These are phyloP conservation scores for Oxytropis ochrocephala DNA, from an alignment of 306 rosid species.

Conservation along the genomic window DNA sequence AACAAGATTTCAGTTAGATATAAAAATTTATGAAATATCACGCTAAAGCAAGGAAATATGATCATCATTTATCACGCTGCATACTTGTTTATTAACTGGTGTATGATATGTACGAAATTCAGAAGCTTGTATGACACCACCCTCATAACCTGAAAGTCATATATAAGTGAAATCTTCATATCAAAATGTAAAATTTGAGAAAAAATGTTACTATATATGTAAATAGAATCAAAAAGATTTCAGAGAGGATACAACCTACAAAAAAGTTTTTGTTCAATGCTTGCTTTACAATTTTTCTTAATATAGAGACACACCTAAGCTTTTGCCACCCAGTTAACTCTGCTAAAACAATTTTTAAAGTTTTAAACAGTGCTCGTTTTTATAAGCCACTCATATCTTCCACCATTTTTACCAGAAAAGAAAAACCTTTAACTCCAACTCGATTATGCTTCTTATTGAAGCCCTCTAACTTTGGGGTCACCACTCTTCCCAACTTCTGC, in stretches of 20 bases:
- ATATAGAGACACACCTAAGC: not conserved
- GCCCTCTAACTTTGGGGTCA: not conserved
- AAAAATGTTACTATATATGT: not conserved
- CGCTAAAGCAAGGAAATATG: slow-evolving; percentile 14
- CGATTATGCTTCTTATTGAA: not conserved
- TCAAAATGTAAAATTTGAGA: slow-evolving; percentile 12
- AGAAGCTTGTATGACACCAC: slow-evolving; percentile 76
- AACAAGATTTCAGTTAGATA: slow-evolving; percentile 28
- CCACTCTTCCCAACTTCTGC: not conserved
- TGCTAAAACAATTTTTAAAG: not conserved
- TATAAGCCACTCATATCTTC: not conserved
- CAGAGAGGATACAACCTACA: not conserved
- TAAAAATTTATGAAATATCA: slow-evolving; percentile 5
- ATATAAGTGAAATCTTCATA: slow-evolving; percentile 13
- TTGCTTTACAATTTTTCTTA: not conserved
- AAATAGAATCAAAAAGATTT: not conserved
- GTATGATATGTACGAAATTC: slow-evolving; percentile 98
- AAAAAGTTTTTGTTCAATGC: not conserved
- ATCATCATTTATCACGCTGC: slow-evolving; percentile 17
- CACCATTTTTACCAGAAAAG: slow-evolving; percentile 6
- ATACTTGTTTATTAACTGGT: slow-evolving; percentile 81
- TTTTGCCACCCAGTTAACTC: not conserved
- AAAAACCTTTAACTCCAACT: not conserved
- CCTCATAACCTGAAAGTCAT: slow-evolving; percentile 60
- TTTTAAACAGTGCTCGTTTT: not conserved